These are phyloP conservation scores for Geotrichum histeridarum DNA, from an alignment of 1,139 yeast species.

Conservation along the genomic window DNA sequence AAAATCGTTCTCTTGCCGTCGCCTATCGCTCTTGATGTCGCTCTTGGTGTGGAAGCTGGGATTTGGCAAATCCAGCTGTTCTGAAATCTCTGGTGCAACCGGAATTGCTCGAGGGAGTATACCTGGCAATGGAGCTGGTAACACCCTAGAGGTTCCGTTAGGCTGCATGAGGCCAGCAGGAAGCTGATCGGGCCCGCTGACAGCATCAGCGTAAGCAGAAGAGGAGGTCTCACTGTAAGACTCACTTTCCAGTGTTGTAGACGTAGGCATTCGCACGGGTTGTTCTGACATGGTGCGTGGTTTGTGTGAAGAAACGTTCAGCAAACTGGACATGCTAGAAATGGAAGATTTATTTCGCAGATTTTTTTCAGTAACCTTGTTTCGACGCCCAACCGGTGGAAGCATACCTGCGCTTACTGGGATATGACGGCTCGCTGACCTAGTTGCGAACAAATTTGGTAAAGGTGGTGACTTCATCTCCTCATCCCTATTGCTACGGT, in stretches of 20 bases:
- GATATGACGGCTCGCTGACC: not conserved
- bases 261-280: not conserved
- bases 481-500: not conserved
- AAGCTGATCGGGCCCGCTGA: not conserved
- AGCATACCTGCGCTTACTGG: constrained; percentile 2
- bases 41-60: not conserved
- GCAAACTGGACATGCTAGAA: constrained; percentile 4
- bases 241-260: not conserved
- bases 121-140: not conserved
- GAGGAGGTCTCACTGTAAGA: not conserved
- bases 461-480: not conserved
- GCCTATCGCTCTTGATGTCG: constrained; percentile 1
- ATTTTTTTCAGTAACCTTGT: not conserved
- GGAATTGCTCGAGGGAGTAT: constrained; percentile 4
- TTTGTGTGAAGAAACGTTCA: not conserved
- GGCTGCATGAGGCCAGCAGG: not conserved
- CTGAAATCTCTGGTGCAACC: constrained; percentile 3
- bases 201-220: constrained; percentile 3
- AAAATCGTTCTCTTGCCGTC: constrained; percentile 1
- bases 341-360: constrained; percentile 1
- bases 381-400: constrained; percentile 12
- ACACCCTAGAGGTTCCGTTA: not conserved
- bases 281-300: not conserved
- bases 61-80: not conserved
- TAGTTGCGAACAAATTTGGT: constrained; percentile 7